phyloP scores from a whole-genome alignment of 2,329 filamentous ascomycete species.

The Fusarium pininemorale region DNA sequence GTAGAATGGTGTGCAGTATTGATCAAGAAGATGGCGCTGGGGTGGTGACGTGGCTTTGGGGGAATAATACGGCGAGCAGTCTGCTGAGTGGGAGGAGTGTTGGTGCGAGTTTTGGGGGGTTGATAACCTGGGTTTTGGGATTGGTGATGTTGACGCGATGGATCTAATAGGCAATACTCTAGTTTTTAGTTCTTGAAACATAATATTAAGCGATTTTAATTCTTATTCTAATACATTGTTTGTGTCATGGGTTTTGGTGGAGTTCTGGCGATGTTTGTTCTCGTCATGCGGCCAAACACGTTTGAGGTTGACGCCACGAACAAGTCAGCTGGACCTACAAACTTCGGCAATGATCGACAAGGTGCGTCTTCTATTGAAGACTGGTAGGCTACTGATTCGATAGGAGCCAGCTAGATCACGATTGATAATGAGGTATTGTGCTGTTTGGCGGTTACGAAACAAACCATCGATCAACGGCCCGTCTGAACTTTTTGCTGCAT shows the following conservation, averaged over 20 bases:
- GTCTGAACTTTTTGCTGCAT: not conserved
- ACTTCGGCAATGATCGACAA: accelerated
- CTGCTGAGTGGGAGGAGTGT: not conserved
- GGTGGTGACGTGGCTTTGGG: not conserved
- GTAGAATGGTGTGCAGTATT: not conserved
- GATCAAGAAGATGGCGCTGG: not conserved
- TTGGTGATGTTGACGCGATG: not conserved
- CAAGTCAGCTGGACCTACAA: not conserved
- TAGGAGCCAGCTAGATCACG: accelerated
- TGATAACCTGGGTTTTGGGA: not conserved
- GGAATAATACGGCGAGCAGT: not conserved
- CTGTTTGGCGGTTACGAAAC: accelerated
- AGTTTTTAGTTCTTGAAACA: not conserved
- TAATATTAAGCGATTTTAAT: no score
- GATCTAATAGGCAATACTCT: not conserved
- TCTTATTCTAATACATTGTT: accelerated
- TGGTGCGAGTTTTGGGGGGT: not conserved
- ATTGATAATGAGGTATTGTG: accelerated
- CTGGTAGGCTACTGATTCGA: accelerated
- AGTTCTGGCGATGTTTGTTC: not conserved
- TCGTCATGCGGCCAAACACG: not conserved
- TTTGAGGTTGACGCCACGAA: not conserved
- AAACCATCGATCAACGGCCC: no score
- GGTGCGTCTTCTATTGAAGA: accelerated
- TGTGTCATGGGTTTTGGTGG: not conserved